A percentile compares a stretch with the other conserved stretches of the same genome.
These are phyloP conservation scores for Malus fusca DNA, from an alignment of 306 rosid genomes.

Conservation along the genomic window DNA sequence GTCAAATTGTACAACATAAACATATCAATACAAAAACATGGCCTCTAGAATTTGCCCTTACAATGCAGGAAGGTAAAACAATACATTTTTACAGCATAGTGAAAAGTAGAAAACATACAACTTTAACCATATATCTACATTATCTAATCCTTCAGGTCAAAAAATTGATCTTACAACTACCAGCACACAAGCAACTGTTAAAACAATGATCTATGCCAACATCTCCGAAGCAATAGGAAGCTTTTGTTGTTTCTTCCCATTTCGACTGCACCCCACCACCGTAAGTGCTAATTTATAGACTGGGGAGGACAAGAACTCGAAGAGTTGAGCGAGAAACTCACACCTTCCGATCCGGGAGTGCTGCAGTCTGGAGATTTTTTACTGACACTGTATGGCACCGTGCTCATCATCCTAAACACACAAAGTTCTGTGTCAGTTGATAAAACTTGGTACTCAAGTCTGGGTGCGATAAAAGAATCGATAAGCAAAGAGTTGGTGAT, in stretches of 20 bases:
- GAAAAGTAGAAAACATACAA: not conserved
- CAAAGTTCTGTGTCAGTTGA: slow-evolving; percentile 10
- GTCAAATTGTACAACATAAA: not conserved
- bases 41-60: not conserved
- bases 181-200: not conserved
- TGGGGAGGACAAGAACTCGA: slow-evolving; percentile 35
- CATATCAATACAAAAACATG: slow-evolving; percentile 7
- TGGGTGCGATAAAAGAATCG: not conserved
- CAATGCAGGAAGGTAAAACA: slow-evolving; percentile 11
- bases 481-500: not conserved
- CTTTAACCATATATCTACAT: slow-evolving; percentile 18
- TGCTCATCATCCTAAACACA: slow-evolving; percentile 39
- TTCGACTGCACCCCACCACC: not conserved
- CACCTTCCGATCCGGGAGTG: slow-evolving; percentile 37
- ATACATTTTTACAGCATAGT: slow-evolving; percentile 27
- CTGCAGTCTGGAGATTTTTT: slow-evolving; percentile 46
- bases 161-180: slow-evolving; percentile 40
- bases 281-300: slow-evolving; percentile 27
- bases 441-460: not conserved
- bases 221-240: not conserved
- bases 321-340: slow-evolving; percentile 35
- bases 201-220: not conserved
- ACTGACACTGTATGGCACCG: slow-evolving; percentile 50
- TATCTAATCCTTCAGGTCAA: slow-evolving; percentile 29
- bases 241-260: not conserved